These are phyloP conservation scores for Sequoia sempervirens DNA, from an alignment of 75 land plant species.

Conservation along the genomic window DNA sequence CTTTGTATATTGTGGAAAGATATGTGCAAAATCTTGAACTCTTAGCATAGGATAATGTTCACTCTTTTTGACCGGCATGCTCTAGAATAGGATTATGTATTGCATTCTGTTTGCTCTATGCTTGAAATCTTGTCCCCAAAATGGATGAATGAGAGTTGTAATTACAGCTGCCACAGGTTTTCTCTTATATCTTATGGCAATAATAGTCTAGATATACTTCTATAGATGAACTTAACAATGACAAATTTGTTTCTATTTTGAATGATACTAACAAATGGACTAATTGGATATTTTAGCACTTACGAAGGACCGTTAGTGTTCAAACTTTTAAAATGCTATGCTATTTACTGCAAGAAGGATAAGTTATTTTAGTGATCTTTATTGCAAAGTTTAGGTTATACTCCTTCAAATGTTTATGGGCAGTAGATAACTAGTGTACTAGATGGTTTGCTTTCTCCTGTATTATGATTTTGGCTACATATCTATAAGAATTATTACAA, in stretches of 20 bases:
- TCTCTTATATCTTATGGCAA: background rate
- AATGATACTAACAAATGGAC: background rate
- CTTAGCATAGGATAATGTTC: background rate
- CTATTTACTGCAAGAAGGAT: background rate
- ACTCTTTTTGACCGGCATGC: background rate
- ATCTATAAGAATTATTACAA: no score
- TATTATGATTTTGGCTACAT: no score
- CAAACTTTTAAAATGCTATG: background rate
- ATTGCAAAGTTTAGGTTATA: background rate
- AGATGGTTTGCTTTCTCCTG: no score
- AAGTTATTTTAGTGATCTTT: background rate
- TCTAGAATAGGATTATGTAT: background rate
- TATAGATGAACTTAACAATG: background rate
- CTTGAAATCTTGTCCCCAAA: background rate
- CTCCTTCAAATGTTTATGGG: background rate
- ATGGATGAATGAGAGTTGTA: background rate
- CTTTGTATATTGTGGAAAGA: background rate
- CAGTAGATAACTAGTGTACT: no score
- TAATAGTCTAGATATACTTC: background rate
- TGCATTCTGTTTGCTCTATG: background rate
- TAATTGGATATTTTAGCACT: background rate
- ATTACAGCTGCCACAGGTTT: background rate
- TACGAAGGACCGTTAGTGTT: background rate
- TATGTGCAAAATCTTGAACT: background rate
- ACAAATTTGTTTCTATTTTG: background rate